These are phyloP conservation scores for Mentha longifolia DNA, from an alignment of 257 asterid species.

Conservation along the genomic window DNA sequence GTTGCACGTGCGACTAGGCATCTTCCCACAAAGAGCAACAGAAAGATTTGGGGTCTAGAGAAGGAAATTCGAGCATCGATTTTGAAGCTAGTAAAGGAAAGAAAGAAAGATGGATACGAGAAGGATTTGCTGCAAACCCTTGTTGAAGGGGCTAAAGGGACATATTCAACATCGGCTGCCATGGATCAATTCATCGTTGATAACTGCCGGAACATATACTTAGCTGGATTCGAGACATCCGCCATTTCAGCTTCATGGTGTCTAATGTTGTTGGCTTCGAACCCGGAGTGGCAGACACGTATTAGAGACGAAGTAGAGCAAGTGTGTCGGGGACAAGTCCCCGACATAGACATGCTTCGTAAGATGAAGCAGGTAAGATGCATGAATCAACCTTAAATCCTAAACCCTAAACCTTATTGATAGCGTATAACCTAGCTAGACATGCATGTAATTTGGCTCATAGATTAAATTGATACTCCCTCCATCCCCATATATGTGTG, in stretches of 20 bases:
- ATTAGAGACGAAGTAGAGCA: slow-evolving; percentile 43
- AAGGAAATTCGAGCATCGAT: slow-evolving; percentile 51
- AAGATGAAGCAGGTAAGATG: slow-evolving; percentile 52
- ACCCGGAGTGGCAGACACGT: slow-evolving; percentile 55
- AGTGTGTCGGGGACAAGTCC: slow-evolving; percentile 43
- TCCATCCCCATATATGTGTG: too few species aligned
- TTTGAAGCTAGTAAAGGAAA: slow-evolving; percentile 44
- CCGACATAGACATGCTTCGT: slow-evolving; percentile 48
- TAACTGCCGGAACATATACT: slow-evolving; percentile 54
- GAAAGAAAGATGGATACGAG: slow-evolving; percentile 39
- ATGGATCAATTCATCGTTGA: slow-evolving; percentile 51
- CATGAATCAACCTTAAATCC: too few species aligned
- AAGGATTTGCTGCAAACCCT: slow-evolving; percentile 51
- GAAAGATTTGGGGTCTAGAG: slow-evolving; percentile 51
- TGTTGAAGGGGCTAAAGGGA: slow-evolving; percentile 42
- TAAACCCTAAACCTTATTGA: too few species aligned
- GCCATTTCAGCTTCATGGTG: slow-evolving; percentile 57
- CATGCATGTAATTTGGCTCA: too few species aligned
- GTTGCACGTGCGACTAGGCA: slow-evolving; percentile 32
- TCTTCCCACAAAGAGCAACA: slow-evolving; percentile 55
- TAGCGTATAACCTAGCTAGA: too few species aligned
- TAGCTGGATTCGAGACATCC: slow-evolving; percentile 55
- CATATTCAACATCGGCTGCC: slow-evolving; percentile 20
- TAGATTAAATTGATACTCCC: too few species aligned
- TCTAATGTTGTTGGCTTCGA: slow-evolving; percentile 53